A percentile compares a stretch with the other conserved stretches of the same genome.
Conservation (phyloP, 2,329 filamentous ascomycete genomes). For the Trichoderma semiorbis region DNA sequence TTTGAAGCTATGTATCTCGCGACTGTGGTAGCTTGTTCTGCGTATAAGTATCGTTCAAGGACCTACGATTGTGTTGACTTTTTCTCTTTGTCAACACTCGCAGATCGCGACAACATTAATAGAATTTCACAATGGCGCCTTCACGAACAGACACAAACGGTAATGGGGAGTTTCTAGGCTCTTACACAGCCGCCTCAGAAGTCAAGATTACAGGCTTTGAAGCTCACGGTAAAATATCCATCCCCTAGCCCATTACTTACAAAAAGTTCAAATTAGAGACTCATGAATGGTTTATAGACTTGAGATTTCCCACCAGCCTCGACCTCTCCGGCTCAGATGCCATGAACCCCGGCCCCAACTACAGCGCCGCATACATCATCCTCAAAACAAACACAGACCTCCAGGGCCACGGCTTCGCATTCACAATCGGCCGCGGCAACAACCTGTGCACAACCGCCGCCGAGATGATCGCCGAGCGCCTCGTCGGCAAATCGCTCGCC, state of each 20-base stretch:
- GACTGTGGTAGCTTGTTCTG: neutral
- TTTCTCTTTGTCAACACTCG: too few relatives aligned
- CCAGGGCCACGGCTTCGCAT: conserved; percentile 76
- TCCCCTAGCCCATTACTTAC: too few relatives aligned
- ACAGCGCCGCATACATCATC: conserved; percentile 92
- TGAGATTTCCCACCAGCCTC: conserved; percentile 84
- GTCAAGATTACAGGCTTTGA: conserved; percentile 68
- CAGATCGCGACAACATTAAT: neutral
- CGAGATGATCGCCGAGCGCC: conserved; percentile 75
- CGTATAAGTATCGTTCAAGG: neutral
- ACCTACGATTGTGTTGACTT: neutral
- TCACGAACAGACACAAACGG: conserved; percentile 2
- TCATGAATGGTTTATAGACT: conserved; percentile 47
- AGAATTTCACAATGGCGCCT: conserved; percentile 8
- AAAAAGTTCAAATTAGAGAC: neutral
- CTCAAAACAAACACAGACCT: conserved; percentile 72
- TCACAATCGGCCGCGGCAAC: conserved; percentile 86
- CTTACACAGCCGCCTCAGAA: conserved; percentile 33
- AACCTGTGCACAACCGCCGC: conserved; percentile 80
- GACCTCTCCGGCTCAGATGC: conserved; percentile 96
- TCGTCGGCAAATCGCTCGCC: conserved; percentile 71
- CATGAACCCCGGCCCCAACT: conserved; percentile 93
- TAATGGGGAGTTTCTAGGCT: neutral
- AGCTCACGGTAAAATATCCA: conserved; percentile 59
- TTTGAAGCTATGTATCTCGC: neutral